Conservation (phyloP, 768 basidiomycete species). For the Galerina sulciceps region DNA sequence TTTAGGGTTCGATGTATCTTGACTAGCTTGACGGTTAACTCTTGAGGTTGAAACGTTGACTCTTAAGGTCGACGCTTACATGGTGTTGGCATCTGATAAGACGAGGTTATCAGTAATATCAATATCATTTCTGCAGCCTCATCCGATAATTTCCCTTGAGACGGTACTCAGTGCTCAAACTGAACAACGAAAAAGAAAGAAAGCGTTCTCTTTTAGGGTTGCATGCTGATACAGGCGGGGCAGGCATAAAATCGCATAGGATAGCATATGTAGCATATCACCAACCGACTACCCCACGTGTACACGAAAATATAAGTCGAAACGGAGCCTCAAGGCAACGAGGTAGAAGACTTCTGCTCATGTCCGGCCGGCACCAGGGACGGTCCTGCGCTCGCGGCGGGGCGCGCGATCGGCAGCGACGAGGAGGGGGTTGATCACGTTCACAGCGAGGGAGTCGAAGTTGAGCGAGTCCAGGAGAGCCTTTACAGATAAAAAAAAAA, state of each 20-base stretch:
- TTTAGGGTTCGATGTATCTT: too few relatives aligned
- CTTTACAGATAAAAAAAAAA: constrained; percentile 52
- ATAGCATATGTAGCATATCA: background rate
- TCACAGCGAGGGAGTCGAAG: constrained; percentile 90
- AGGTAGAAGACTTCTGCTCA: constrained; percentile 17
- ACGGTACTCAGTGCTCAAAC: too few relatives aligned
- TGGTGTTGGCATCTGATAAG: background rate
- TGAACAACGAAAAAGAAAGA: too few relatives aligned
- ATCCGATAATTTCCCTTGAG: too few relatives aligned
- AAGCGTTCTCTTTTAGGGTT: constrained; percentile 1
- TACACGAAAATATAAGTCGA: background rate
- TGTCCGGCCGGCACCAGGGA: constrained; percentile 77
- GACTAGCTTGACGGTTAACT: too few relatives aligned
- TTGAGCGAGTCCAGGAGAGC: constrained; percentile 90
- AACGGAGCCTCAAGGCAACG: background rate
- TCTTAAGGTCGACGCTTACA: too few relatives aligned
- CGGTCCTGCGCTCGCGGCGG: constrained; percentile 76
- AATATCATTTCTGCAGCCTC: too few relatives aligned
- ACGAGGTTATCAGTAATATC: too few relatives aligned
- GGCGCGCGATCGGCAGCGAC: constrained; percentile 71
- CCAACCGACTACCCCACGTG: background rate
- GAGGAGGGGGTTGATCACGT: constrained; percentile 65
- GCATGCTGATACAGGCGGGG: too few relatives aligned
- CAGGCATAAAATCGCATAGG: too few relatives aligned
- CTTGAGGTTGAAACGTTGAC: too few relatives aligned